These are phyloP conservation scores for Emergomyces pasteurianus DNA, from an alignment of 2,329 filamentous ascomycete species.

Conservation along the genomic window DNA sequence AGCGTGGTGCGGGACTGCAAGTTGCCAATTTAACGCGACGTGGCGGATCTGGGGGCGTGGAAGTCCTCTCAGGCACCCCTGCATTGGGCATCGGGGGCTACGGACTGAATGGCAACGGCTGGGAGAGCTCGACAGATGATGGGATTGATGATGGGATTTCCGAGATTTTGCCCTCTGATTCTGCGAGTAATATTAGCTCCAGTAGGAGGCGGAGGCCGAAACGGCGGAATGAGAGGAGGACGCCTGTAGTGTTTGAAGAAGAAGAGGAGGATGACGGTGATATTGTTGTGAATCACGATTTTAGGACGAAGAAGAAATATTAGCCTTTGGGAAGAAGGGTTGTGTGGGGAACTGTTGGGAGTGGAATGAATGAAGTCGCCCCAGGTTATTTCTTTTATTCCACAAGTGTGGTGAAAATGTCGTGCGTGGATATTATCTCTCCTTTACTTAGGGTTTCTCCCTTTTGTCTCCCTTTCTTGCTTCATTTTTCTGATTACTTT, in stretches of 20 bases:
- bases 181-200: constrained; percentile 39
- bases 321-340: background rate
- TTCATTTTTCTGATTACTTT: background rate
- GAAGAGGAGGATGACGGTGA: constrained; percentile 33
- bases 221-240: constrained; percentile 36
- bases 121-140: constrained; percentile 33
- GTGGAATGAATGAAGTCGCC: too few relatives aligned
- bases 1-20: constrained; percentile 66
- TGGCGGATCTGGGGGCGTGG: constrained; percentile 14
- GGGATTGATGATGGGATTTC: constrained; percentile 34
- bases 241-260: constrained; percentile 36
- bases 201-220: constrained; percentile 32
- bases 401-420: background rate
- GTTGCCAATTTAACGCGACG: constrained; percentile 35
- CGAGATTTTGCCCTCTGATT: constrained; percentile 36
- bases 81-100: background rate
- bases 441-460: too few relatives aligned
- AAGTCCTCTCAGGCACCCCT: constrained; percentile 2
- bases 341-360: background rate
- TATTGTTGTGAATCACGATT: background rate
- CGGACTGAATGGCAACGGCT: constrained; percentile 8
- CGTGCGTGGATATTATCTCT: background rate
- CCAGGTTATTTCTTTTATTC: background rate
- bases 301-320: constrained; percentile 15
- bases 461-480: background rate